phyloP scores from a whole-genome alignment of 495 filamentous ascomycete species.

The Aspergillus funiculosus region DNA sequence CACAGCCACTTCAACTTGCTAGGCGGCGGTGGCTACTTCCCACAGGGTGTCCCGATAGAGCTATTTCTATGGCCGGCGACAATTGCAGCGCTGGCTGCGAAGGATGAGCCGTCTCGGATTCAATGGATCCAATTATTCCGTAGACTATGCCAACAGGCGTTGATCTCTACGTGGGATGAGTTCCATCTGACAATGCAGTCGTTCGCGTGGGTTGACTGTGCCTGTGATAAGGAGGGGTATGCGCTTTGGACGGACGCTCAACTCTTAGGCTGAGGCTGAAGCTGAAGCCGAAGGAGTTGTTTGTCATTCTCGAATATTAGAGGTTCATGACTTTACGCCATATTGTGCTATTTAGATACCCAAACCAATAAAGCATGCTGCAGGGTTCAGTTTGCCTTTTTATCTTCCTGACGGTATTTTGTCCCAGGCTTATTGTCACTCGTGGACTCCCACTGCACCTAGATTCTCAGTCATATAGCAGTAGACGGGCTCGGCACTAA shows the following conservation, averaged over 20 bases:
- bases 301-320: no score
- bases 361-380: no score
- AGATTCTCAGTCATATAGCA: no score
- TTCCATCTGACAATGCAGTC: not conserved
- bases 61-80: not conserved
- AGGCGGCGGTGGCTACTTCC: not conserved
- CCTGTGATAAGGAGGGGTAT: not conserved
- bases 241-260: constrained; percentile 1
- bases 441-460: no score
- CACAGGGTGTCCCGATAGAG: not conserved
- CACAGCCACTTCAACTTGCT: not conserved
- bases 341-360: no score
- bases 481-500: no score
- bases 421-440: no score
- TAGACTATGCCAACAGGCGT: not conserved
- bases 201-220: constrained; percentile 2
- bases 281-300: not conserved
- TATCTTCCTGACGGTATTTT: no score
- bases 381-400: no score
- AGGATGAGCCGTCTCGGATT: constrained; percentile 1
- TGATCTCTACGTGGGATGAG: not conserved
- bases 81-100: not conserved
- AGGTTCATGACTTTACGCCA: no score
- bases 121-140: not conserved
- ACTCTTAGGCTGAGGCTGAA: not conserved